Evolutionary conservation across 345 rosid species (phyloP).

Genomic region (Eucalyptus regnans): DNA sequence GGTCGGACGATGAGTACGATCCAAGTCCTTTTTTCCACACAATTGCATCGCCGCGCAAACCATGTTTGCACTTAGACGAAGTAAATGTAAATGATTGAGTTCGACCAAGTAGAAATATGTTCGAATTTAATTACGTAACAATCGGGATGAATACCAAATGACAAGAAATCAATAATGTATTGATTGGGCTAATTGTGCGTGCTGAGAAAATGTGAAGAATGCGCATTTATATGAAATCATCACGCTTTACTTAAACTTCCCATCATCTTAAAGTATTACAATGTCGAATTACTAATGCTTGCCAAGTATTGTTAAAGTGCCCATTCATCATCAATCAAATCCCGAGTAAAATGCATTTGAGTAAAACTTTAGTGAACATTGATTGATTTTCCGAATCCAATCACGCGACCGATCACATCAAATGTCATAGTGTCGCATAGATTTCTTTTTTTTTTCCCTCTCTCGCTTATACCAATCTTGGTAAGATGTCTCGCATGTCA

Average conservation of each 20-base stretch:
- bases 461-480: background rate
- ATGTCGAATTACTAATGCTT: too few species aligned
- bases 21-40: background rate
- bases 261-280: too few species aligned
- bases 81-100: background rate
- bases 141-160: background rate
- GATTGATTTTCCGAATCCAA: background rate
- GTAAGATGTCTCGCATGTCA: background rate
- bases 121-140: background rate
- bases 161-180: too few species aligned
- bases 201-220: background rate
- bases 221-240: background rate
- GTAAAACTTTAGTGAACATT: background rate
- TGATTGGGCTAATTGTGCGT: background rate
- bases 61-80: background rate
- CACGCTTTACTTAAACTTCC: too few species aligned
- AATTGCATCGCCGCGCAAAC: background rate
- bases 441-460: background rate
- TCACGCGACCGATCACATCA: background rate
- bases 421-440: background rate
- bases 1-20: background rate
- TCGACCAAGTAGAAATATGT: too few species aligned
- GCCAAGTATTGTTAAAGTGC: too few species aligned
- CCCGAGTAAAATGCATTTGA: too few species aligned
- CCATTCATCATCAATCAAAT: too few species aligned